A percentile compares a stretch with the other conserved stretches of the same genome.
Conservation (phyloP, 352 stramenopile species). For the Globisporangium irregulare region DNA sequence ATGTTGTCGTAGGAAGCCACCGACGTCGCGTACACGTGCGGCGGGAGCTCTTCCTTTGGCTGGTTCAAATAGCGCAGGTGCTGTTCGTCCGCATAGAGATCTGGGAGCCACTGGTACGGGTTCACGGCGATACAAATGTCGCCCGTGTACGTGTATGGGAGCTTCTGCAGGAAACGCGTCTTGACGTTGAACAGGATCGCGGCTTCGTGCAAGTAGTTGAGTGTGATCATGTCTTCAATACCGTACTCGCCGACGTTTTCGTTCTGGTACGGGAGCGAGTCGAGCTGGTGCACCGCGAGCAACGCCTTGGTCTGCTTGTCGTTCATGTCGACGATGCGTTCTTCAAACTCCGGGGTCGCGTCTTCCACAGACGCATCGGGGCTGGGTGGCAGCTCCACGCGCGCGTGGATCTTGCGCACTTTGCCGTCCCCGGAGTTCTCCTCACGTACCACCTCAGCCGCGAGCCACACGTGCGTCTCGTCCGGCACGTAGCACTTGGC, state of each 20-base stretch:
- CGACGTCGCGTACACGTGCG: conserved; percentile 78
- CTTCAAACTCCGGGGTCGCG: conserved; percentile 26
- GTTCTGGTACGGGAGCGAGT: conserved; percentile 85
- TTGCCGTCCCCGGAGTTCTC: conserved; percentile 59
- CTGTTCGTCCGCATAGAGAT: conserved; percentile 82
- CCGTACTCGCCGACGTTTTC: conserved; percentile 58
- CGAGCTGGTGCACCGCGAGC: conserved; percentile 66
- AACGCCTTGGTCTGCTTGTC: conserved; percentile 71
- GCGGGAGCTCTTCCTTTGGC: conserved; percentile 72
- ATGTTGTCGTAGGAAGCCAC: conserved; percentile 81
- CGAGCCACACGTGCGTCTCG: conserved; percentile 82
- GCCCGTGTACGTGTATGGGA: conserved; percentile 96
- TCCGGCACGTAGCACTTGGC: conserved; percentile 87
- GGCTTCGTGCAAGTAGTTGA: conserved; percentile 90
- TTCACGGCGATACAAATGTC: conserved; percentile 98
- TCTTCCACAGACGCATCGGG: conserved; percentile 16
- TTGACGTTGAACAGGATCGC: conserved; percentile 90
- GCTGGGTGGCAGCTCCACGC: conserved; percentile 48
- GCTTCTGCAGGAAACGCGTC: conserved; percentile 69
- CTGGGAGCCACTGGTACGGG: conserved; percentile 92
- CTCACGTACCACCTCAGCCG: conserved; percentile 69
- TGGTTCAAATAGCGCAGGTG: conserved; percentile 74
- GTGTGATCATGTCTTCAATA: conserved; percentile 85
- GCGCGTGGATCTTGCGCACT: conserved; percentile 62
- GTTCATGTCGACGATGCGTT: conserved; percentile 69